Evolutionary conservation across 2,329 filamentous ascomycete genomes (phyloP), one percentile per base, ranked within the genome.

Genomic region (Fusarium mundagurra): DNA sequence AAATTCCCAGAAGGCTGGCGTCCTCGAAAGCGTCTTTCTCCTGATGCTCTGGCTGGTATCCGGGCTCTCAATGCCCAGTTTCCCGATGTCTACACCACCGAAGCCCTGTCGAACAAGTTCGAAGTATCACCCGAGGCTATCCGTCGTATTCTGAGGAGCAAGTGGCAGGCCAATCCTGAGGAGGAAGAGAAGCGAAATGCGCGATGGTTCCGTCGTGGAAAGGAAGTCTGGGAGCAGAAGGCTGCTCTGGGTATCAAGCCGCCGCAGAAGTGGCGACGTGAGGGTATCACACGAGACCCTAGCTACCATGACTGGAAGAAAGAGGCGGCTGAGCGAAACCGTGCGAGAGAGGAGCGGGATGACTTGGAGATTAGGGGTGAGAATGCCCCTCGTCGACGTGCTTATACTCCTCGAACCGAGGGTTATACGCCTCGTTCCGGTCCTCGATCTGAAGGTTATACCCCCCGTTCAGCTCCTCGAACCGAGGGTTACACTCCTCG

Each of bases 41-140:
- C 96, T 0, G 96, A 98, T 82, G 94, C 95, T 2, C 86, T 98
- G 38, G 92, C 93, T n/a, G 95, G 95, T 47, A 97, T 99, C 76
- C 91, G 95, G 47, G 92, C 93, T 27, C 86, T 99, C 39, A 91
- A 98, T 81, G 85, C 88, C 33, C 91, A 94, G 76, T 92, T 94
- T 72, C 94, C 96, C 0, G 88, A 92, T 6, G 87, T 88, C 65
- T 98, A 95, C 84, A 93, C 92, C 8, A 97, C 93, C 2, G 83
- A 88, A 22, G 88, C 90, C 39, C 90, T 98, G 20, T 90, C 96
- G 2, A 80, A 91, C 3, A 90, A 94, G 76, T 99, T 98, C 83
- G 88, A 95, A 81, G 87, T 98, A n/a, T 95, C 94, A 2, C 87
- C 93, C 6, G 96, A 99, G 81, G 94, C 92, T 2, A 93, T 98